Conservation (phyloP, 352 stramenopile genomes). For the Pythium scleroteichum region DNA sequence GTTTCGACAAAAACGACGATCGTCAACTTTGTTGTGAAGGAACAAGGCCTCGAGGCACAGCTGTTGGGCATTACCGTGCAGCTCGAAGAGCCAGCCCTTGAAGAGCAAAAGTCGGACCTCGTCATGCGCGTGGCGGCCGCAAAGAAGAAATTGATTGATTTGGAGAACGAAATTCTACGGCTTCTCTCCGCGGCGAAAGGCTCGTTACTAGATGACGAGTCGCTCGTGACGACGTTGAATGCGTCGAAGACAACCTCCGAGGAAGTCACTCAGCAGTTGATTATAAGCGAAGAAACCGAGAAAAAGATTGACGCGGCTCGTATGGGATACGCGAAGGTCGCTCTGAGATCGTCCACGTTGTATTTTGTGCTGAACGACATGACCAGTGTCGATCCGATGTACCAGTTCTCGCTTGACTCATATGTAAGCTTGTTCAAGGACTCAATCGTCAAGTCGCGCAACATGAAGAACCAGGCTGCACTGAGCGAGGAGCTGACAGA, state of each 20-base stretch:
- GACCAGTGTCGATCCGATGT: conserved; percentile 95
- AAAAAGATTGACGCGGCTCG: conserved; percentile 94
- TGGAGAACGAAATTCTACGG: conserved; percentile 95
- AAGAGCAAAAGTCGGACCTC: conserved; percentile 94
- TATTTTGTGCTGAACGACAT: conserved; percentile 98
- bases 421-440: conserved; percentile 95
- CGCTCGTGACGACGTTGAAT: conserved; percentile 94
- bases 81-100: conserved; percentile 92
- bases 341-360: conserved; percentile 91
- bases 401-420: conserved; percentile 95
- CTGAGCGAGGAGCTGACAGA: conserved; percentile 84
- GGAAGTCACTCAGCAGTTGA: conserved; percentile 92
- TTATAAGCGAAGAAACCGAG: conserved; percentile 94
- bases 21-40: conserved; percentile 97
- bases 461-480: conserved; percentile 75
- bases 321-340: conserved; percentile 92
- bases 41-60: conserved; percentile 94
- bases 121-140: conserved; percentile 90
- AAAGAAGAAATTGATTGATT: conserved; percentile 94
- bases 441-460: conserved; percentile 89
- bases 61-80: conserved; percentile 94
- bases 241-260: conserved; percentile 94
- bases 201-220: conserved; percentile 93
- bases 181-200: conserved; percentile 91
- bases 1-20: conserved; percentile 96